phyloP scores from a whole-genome alignment of 2,329 filamentous ascomycete genomes.

The Fusarium cicatricum region DNA sequence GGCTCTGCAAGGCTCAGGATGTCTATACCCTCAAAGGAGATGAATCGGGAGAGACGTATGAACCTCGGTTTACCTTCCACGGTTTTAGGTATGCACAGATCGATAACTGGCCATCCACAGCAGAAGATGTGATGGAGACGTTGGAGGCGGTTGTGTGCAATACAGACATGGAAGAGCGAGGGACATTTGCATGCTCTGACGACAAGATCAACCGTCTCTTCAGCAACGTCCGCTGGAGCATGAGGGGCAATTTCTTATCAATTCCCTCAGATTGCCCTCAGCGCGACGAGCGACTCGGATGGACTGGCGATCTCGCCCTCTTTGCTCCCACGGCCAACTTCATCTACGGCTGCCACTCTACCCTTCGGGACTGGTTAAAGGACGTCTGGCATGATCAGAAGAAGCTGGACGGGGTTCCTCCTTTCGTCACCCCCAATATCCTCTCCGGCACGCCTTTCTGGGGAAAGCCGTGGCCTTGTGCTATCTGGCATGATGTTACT shows the following conservation, averaged over 20 bases:
- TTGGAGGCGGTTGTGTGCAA: conserved; percentile 53
- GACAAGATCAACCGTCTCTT: conserved; percentile 61
- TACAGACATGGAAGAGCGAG: conserved; percentile 61
- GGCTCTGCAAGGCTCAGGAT: conserved; percentile 58
- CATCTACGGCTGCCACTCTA: conserved; percentile 57
- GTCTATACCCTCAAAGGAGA: conserved; percentile 49
- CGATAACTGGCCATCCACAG: conserved; percentile 51
- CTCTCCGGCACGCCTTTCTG: conserved; percentile 15
- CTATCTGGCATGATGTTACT: conserved; percentile 55
- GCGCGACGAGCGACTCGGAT: conserved; percentile 62
- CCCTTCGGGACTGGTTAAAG: conserved; percentile 53
- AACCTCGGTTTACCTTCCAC: conserved; percentile 61
- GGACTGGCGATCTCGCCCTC: conserved; percentile 61
- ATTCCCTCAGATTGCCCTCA: conserved; percentile 67
- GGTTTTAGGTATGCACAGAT: conserved; percentile 63
- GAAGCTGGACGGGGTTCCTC: conserved; percentile 25
- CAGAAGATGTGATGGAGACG: conserved; percentile 14
- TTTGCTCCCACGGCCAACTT: conserved; percentile 62
- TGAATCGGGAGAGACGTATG: conserved; percentile 41
- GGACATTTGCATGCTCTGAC: conserved; percentile 62
- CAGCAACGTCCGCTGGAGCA: conserved; percentile 63
- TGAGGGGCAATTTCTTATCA: conserved; percentile 66
- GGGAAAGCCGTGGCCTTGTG: conserved; percentile 41
- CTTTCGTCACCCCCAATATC: conserved; percentile 33
- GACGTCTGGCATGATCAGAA: conserved; percentile 35